Evolutionary conservation across 331 rosid genomes (phyloP), one percentile per base, ranked within the genome.

Genomic region (Prunus yedoensis): DNA sequence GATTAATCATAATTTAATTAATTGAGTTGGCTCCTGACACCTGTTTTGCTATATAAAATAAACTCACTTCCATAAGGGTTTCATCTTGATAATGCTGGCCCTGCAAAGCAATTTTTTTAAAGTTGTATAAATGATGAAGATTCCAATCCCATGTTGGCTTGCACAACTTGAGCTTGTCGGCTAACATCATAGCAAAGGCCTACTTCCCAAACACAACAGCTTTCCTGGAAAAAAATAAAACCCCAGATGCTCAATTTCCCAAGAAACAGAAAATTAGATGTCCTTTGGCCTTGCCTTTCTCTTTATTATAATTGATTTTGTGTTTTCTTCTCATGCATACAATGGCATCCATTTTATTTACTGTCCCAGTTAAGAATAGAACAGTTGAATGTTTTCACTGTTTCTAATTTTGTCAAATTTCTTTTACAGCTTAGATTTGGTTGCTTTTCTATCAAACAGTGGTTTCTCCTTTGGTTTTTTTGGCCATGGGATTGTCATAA

Each of bases 91-190:
- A n/a, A 62, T 67, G 74, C 70, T 67, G 84, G 78, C 75, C 64
- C 62, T 68, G 70, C 65, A 35, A 35, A 52, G 66, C 30, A 60
- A 76, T 65, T 68, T 25, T 70, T 60, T 57, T 60, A 25, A 65
- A 81, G 71, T 46, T 51, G 12, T 23, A 65, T 46, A 79, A 79
- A 86, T 86, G 85, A 83, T 86, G 77, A 86, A 81, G 90, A 86
- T 86, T 86, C 84, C 74, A 62, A 74, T 75, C 77, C 51, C 67
- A 69, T 46, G 83, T 81, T 80, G 74, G 83, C 75, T 71, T 75
- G 69, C 67, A 80, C 74, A 83, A 74, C 83, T 71, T 60, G 79
- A 83, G 79, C 65, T 73, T 86, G 86, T 86, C 81, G 83, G 77
- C 56, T 66, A 78, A 84, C 77, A 65, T 49, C 78, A 60, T 65